phyloP scores from a whole-genome alignment of 106 monocot species.

The Dendrobium chrysotoxum region DNA sequence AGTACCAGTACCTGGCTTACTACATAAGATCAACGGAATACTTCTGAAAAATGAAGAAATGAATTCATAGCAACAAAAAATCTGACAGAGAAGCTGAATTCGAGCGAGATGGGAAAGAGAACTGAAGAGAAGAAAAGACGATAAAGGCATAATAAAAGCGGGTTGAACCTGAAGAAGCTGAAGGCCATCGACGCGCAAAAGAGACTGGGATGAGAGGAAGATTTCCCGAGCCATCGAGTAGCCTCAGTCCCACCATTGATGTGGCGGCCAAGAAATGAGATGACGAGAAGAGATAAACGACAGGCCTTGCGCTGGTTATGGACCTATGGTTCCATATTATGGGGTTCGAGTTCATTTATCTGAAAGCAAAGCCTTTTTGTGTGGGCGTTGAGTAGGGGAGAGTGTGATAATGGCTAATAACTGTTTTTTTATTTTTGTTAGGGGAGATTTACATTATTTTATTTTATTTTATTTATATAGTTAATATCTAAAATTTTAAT shows the following conservation, averaged over 20 bases:
- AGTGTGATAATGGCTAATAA: too few relatives aligned
- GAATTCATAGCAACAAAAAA: not conserved
- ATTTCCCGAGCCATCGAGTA: not conserved
- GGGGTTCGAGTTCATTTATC: not conserved
- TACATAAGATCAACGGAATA: not conserved
- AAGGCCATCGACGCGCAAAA: not conserved
- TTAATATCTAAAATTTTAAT: too few relatives aligned
- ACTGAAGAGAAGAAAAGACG: not conserved
- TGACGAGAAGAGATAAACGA: not conserved
- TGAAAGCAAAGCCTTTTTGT: not conserved
- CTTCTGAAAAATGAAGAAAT: not conserved
- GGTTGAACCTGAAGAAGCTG: not conserved
- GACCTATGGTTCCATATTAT: too few relatives aligned
- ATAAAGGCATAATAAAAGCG: not conserved
- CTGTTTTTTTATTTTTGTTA: too few relatives aligned
- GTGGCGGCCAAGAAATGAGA: not conserved
- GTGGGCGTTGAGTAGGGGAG: not conserved
- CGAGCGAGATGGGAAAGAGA: too few relatives aligned
- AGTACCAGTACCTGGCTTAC: not conserved
- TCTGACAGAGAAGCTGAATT: not conserved
- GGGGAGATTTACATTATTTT: too few relatives aligned
- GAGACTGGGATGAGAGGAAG: conserved; percentile 11
- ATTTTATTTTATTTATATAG: too few relatives aligned
- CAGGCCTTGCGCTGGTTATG: not conserved
- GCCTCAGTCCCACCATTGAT: conserved; percentile 14